A percentile compares a stretch with the other conserved stretches of the same genome.
These are phyloP conservation scores for Xerocomus brunneocitrinus DNA, from an alignment of 768 basidiomycete genomes.

Conservation along the genomic window DNA sequence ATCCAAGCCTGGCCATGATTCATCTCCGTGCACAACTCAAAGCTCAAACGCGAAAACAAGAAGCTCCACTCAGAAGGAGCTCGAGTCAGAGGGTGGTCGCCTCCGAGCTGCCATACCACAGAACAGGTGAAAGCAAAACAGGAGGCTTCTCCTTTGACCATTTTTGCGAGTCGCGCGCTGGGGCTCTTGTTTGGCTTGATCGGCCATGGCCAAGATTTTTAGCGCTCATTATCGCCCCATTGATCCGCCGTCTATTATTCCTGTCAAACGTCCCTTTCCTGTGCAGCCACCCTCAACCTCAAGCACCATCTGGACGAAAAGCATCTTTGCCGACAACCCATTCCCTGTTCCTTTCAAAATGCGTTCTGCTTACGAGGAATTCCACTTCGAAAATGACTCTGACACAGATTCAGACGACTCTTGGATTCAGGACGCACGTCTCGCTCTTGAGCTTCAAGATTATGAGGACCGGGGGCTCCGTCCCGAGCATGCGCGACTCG, in stretches of 20 bases:
- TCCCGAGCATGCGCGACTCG: conserved; percentile 25
- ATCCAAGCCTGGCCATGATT: too few relatives aligned
- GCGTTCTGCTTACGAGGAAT: conserved; percentile 10
- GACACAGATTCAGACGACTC: not conserved
- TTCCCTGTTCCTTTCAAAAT: not conserved
- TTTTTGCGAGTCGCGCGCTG: not conserved
- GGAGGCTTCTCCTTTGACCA: too few relatives aligned
- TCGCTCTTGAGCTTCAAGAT: conserved; percentile 32
- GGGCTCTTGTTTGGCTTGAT: conserved; percentile 1
- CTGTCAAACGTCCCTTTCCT: not conserved
- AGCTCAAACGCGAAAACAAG: too few relatives aligned
- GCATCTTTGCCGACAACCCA: conserved; percentile 25
- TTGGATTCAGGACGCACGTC: conserved; percentile 2
- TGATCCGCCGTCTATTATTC: too few relatives aligned
- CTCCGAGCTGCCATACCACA: conserved; percentile 11
- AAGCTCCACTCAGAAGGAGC: conserved; percentile 1
- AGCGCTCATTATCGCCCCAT: not conserved
- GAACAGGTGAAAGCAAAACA: too few relatives aligned
- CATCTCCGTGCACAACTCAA: too few relatives aligned
- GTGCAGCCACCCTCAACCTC: not conserved
- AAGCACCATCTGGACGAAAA: conserved; percentile 3
- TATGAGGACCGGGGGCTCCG: conserved; percentile 33
- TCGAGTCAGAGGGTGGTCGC: conserved; percentile 25
- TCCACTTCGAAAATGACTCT: conserved; percentile 1
- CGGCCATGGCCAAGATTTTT: conserved; percentile 14